Evolutionary conservation across 768 basidiomycete genomes (phyloP).

Genomic region (Hericium coralloides): DNA sequence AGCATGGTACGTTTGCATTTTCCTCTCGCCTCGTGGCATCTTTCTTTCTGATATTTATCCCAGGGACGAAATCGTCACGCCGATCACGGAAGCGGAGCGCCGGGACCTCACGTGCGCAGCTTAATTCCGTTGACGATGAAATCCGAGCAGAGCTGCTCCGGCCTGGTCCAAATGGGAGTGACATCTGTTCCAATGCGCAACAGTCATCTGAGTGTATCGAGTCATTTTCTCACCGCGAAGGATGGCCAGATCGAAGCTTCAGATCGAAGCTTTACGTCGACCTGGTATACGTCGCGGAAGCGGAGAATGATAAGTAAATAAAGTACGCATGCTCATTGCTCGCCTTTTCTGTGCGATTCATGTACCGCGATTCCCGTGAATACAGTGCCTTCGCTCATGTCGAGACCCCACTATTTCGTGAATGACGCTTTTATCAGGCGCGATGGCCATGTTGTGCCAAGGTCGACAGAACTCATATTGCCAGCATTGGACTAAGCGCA

Average conservation of each 20-base stretch:
- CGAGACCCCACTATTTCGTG: slow-evolving; percentile 86
- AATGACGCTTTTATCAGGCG: slow-evolving; percentile 88
- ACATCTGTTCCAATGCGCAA: not conserved
- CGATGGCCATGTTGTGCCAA: slow-evolving; percentile 80
- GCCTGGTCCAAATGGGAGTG: slow-evolving; percentile 92
- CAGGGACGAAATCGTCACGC: slow-evolving; percentile 78
- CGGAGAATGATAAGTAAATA: slow-evolving; percentile 66
- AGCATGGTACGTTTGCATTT: slow-evolving; percentile 52
- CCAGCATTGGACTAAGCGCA: too few species aligned
- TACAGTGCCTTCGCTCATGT: slow-evolving; percentile 76
- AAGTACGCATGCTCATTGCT: slow-evolving; percentile 39
- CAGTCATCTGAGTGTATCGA: not conserved
- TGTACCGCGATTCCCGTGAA: not conserved
- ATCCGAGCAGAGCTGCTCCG: slow-evolving; percentile 62
- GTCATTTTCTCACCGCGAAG: slow-evolving; percentile 28
- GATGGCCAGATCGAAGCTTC: slow-evolving; percentile 83
- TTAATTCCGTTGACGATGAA: slow-evolving; percentile 64
- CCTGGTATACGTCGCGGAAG: slow-evolving; percentile 55
- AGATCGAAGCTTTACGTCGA: slow-evolving; percentile 70
- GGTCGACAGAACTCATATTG: too few species aligned
- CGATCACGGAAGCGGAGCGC: slow-evolving; percentile 76
- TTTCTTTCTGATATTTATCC: not conserved
- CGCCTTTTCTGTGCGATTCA: not conserved
- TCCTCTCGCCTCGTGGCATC: not conserved
- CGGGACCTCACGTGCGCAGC: slow-evolving; percentile 65